Evolutionary conservation across 1,284 basidiomycete genomes (phyloP), one percentile per base, ranked within the genome.

Genomic region (Mycosarcoma maydis): DNA sequence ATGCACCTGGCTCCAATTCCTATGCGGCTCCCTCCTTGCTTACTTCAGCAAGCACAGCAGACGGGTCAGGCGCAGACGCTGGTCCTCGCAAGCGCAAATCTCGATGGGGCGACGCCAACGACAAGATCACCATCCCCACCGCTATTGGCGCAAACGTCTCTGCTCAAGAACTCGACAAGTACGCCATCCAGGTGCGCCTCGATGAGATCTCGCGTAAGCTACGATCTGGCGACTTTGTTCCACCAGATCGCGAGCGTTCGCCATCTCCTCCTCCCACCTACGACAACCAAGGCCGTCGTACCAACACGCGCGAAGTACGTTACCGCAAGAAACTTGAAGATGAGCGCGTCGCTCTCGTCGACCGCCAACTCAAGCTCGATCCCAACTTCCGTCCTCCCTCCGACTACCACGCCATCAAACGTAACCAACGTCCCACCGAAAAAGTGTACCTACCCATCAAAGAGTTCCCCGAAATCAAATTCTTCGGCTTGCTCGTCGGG

Each of bases 391-490:
- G 91, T 39, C 93, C 96, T 44, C 95, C 96, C 10, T 89, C 92
- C 58, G 94, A 97, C 82, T 97, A 94, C 80, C 92, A 96, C 62
- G 80, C 84, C 40, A 80, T 82, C 43, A 92, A 94, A 82, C 90
- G 92, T 79, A 92, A 94, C 81, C 89, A 92, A 43, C 92, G 73
- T 4, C 80, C 80, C 10, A 69, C 61, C 20, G 96, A 99, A 64
- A 98, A 98, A 84, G 95, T 99, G 57, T 99, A 98, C 82, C 94
- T 99, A 66, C 96, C 96, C 24, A 93, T 98, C 79, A 97, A 98
- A 82, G 96, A 98, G 84, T 99, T 98, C 80, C 96, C 96, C 5
- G 95, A 98, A 84, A 98, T 99, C 86, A 99, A 99, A 83, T 99
- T 98, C 84, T 98, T 99, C 78, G 96, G 96, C 77, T 86, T 99